These are phyloP conservation scores for Citrus mangshanensis DNA, from an alignment of 345 rosid genomes.

Conservation along the genomic window DNA sequence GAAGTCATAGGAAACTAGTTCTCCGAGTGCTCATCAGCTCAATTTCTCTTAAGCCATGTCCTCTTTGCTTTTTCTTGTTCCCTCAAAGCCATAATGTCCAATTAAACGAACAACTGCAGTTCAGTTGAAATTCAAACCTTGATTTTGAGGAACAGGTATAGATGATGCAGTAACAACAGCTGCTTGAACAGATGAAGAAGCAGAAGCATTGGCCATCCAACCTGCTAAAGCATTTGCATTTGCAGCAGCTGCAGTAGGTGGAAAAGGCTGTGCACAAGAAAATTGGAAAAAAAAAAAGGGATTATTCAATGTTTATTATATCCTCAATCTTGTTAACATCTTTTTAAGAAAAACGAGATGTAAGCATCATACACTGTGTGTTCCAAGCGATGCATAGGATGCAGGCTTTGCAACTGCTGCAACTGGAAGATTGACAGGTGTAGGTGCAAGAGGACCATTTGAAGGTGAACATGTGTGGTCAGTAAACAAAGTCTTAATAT, in stretches of 20 bases:
- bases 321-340: background rate
- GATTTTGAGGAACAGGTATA: constrained; percentile 71
- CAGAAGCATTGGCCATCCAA: constrained; percentile 82
- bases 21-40: background rate
- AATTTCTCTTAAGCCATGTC: background rate
- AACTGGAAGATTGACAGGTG: constrained; percentile 56
- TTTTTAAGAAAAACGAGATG: background rate
- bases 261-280: constrained; percentile 48
- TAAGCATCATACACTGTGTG: constrained; percentile 50
- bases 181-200: constrained; percentile 78
- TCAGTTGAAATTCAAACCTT: constrained; percentile 45
- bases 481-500: constrained; percentile 73
- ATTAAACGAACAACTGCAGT: background rate
- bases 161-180: constrained; percentile 79
- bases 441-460: constrained; percentile 66
- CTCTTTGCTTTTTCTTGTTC: background rate
- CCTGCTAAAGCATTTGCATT: constrained; percentile 70
- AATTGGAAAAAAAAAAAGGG: background rate
- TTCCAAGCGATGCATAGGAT: constrained; percentile 51
- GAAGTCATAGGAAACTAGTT: background rate
- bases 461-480: constrained; percentile 70
- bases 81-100: background rate
- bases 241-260: constrained; percentile 52
- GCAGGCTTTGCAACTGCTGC: constrained; percentile 56
- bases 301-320: background rate